phyloP scores from a whole-genome alignment of 1,284 basidiomycete species.

The Apiotrichum gamsii region DNA sequence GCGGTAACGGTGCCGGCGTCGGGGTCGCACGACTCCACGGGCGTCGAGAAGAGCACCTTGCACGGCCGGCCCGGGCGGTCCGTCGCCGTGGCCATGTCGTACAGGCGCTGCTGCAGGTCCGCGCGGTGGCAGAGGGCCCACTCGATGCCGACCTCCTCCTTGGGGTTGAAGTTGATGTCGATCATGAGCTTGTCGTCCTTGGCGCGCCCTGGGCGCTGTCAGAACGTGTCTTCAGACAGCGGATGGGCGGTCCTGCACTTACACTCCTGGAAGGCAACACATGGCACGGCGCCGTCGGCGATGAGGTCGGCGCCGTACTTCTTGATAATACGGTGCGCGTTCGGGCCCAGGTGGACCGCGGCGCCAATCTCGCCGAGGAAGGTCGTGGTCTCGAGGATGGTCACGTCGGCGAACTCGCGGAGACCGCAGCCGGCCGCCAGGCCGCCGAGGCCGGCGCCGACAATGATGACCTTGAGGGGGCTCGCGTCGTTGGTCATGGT shows the following conservation, averaged over 20 bases:
- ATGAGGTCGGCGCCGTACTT: conserved; percentile 16
- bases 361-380: conserved; percentile 32
- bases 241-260: neutral
- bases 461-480: conserved; percentile 20
- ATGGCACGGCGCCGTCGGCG: conserved; percentile 5
- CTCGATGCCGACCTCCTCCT: conserved; percentile 6
- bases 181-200: conserved; percentile 10
- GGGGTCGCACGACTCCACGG: conserved; percentile 9
- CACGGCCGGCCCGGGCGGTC: conserved; percentile 9
- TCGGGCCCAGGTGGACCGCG: conserved; percentile 29
- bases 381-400: conserved; percentile 24
- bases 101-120: conserved; percentile 34
- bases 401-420: conserved; percentile 24
- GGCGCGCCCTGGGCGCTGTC: neutral
- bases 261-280: conserved; percentile 6
- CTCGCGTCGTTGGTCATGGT: too few relatives aligned
- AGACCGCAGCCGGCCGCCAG: conserved; percentile 24
- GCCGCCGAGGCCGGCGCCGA: conserved; percentile 31
- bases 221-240: too few relatives aligned
- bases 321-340: conserved; percentile 21
- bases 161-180: conserved; percentile 6
- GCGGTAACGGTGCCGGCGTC: conserved; percentile 22
- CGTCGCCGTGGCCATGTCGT: conserved; percentile 20
- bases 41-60: neutral
- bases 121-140: conserved; percentile 36